Evolutionary conservation across 2,329 filamentous ascomycete species (phyloP), one percentile per base, ranked within the genome.

Genomic region (Drechslerella dactyloides): DNA sequence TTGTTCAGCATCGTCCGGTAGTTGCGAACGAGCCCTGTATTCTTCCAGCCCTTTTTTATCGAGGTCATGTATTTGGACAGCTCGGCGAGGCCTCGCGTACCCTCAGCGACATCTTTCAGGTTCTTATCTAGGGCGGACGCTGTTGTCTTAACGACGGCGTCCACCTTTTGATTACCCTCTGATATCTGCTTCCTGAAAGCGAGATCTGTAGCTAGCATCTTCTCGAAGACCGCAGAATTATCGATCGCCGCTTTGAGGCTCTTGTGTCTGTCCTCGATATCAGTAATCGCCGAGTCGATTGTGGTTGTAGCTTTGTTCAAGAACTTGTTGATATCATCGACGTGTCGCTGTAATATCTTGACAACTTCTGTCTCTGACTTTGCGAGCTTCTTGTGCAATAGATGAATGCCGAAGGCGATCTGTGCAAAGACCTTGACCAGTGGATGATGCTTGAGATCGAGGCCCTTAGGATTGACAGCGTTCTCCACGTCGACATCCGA

Each of bases 1-100:
- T 97, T 97, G 35, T 91, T 90, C 77, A 90, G 89, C 93, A 97
- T 97, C 40, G 93, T 91, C 44, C 88, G 85, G 76, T 90, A 94
- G 19, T 96, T 91, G 52, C 90, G 87, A 37, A 85, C 83, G 52
- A 89, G 82, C 53, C 86, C 84, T 1, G 84, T 83, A 21, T 90
- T 85, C 53, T 89, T 86, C 57, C 84, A 83, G 2, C 85, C 83
- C 40, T 87, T 82, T 51, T 86, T 84, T 72, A 96, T 85, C 35
- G 85, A 82, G 4, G 84, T 82, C 54, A 97, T 82, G 79, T 96
- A 97, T 62, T 85, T 83, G 63, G 87, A 87, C 58, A 97, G 89
- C 60, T 91, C 89, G 65, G 86, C 85, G 46, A 90, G 91, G 0
- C 90, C 89, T 74, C 87, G 85, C 61, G 92, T 82, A 7, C 92